These are phyloP conservation scores for Stephania cephalantha DNA, from an alignment of 164 flowering plant species.

Conservation along the genomic window DNA sequence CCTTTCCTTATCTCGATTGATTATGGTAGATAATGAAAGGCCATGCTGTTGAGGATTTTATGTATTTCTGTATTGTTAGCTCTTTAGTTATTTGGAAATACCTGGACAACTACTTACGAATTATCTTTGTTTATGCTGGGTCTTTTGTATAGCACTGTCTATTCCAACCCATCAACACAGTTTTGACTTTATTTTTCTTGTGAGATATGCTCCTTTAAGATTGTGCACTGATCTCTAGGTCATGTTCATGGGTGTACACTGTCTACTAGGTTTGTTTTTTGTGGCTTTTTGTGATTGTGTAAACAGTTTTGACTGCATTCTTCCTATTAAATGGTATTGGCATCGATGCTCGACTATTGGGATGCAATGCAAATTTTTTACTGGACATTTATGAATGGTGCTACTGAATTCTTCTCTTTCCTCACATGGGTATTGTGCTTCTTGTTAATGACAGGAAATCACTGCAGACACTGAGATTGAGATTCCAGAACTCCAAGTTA, in stretches of 20 bases:
- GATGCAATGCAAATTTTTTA: background rate
- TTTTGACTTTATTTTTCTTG: too few species aligned
- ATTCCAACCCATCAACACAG: too few species aligned
- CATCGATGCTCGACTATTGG: background rate
- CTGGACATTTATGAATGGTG: background rate
- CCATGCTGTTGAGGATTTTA: too few species aligned
- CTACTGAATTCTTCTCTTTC: background rate
- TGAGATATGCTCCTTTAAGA: background rate
- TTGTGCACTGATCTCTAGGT: background rate
- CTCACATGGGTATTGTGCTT: constrained; percentile 1
- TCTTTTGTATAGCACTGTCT: background rate
- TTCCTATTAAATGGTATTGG: background rate
- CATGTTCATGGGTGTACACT: background rate
- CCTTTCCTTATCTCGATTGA: background rate
- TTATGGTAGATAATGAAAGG: background rate
- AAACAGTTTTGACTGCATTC: background rate
- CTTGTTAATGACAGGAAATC: constrained; percentile 51
- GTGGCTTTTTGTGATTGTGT: too few species aligned
- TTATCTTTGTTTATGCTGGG: background rate
- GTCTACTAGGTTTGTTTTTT: too few species aligned
- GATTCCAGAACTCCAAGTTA: constrained; percentile 43
- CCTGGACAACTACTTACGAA: background rate
- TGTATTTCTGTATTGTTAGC: background rate
- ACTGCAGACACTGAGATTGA: constrained; percentile 69
- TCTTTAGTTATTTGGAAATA: background rate